Evolutionary conservation across 2,329 filamentous ascomycete genomes (phyloP).

Genomic region (Scopulariopsis brevicaulis): DNA sequence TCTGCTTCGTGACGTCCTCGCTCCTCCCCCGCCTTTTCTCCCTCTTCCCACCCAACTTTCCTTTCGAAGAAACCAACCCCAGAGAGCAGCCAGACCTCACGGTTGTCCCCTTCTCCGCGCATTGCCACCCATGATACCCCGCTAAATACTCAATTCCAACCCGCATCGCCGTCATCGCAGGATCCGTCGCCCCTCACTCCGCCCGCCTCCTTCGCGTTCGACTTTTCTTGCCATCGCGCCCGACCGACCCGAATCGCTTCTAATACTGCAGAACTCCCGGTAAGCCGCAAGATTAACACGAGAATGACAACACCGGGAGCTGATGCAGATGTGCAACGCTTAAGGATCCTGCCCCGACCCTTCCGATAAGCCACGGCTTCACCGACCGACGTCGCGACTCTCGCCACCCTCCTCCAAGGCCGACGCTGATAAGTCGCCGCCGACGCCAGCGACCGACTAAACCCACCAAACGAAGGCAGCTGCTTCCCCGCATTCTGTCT

Average conservation of each 20-base stretch:
- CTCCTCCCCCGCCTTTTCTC: background rate
- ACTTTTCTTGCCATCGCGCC: background rate
- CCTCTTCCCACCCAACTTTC: background rate
- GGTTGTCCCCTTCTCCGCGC: background rate
- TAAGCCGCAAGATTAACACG: background rate
- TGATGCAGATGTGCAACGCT: background rate
- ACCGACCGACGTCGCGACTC: no score
- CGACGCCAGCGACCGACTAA: background rate
- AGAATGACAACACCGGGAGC: background rate
- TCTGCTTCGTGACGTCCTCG: background rate
- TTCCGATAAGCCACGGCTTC: background rate
- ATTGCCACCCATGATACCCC: background rate
- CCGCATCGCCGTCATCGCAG: background rate
- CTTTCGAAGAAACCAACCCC: background rate
- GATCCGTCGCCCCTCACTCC: background rate
- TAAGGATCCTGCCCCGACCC: background rate
- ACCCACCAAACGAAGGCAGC: background rate
- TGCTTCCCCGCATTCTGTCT: background rate
- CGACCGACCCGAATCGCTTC: background rate
- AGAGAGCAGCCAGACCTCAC: background rate
- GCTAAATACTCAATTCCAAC: background rate
- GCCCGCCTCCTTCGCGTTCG: background rate
- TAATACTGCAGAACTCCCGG: background rate
- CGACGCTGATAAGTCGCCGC: background rate
- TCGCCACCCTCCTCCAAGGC: background rate